phyloP scores from a whole-genome alignment of 2,329 filamentous ascomycete genomes.

The Fusarium drepaniforme region DNA sequence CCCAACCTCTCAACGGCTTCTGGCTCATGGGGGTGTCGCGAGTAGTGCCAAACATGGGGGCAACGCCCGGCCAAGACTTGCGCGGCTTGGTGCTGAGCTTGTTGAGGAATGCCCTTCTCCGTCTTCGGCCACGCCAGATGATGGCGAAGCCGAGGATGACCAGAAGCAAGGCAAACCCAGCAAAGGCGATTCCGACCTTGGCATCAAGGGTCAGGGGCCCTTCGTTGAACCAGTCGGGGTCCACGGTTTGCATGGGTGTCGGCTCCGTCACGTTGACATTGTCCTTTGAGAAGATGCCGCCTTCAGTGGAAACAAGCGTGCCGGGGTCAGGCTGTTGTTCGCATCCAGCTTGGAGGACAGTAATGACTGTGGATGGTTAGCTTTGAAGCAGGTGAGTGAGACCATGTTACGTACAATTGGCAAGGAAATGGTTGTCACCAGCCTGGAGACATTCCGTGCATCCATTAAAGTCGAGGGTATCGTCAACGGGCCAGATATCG shows the following conservation, averaged over 20 bases:
- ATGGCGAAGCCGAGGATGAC: constrained; percentile 63
- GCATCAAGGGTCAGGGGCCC: constrained; percentile 65
- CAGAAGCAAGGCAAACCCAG: constrained; percentile 62
- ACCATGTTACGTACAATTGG: constrained; percentile 61
- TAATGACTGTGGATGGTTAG: constrained; percentile 56
- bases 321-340: constrained; percentile 63
- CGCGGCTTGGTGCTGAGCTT: constrained; percentile 57
- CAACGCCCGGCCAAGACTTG: constrained; percentile 56
- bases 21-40: constrained; percentile 65
- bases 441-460: constrained; percentile 63
- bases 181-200: constrained; percentile 70
- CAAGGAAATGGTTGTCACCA: constrained; percentile 55
- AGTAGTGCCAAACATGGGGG: constrained; percentile 27
- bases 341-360: constrained; percentile 68
- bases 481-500: constrained; percentile 56
- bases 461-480: constrained; percentile 50
- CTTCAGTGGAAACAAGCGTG: constrained; percentile 61
- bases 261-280: constrained; percentile 64
- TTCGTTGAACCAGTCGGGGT: constrained; percentile 54
- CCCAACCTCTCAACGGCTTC: constrained; percentile 64
- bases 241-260: constrained; percentile 53
- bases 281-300: constrained; percentile 63
- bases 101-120: constrained; percentile 64
- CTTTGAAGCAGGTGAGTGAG: background rate
- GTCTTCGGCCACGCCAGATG: constrained; percentile 68